Evolutionary conservation across 768 basidiomycete species (phyloP).

Genomic region (Collybiopsis luxurians): DNA sequence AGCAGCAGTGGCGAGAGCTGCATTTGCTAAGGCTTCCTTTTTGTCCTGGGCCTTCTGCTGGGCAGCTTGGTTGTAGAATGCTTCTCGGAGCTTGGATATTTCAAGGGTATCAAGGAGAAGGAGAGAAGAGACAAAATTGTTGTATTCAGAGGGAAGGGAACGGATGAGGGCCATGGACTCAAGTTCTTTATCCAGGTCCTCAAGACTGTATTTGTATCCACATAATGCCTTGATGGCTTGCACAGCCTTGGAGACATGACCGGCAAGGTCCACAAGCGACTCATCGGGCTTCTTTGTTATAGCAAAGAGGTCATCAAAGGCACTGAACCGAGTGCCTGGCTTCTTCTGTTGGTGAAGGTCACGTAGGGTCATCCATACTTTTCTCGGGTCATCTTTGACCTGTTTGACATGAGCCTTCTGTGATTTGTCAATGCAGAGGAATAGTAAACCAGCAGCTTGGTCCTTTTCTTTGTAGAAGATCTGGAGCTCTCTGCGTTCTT

Average conservation of each 20-base stretch:
- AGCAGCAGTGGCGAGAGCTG: not conserved
- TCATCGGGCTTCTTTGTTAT: slow-evolving; percentile 1
- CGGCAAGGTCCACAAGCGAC: not conserved
- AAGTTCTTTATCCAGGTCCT: not conserved
- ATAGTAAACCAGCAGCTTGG: not conserved
- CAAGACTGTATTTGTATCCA: not conserved
- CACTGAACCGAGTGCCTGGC: slow-evolving; percentile 1
- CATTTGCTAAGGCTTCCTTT: not conserved
- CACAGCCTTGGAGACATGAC: not conserved
- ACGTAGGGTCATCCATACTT: not conserved
- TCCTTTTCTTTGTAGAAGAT: not conserved
- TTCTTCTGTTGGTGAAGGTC: not conserved
- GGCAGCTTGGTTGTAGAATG: too few species aligned
- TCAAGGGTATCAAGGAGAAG: slow-evolving; percentile 7
- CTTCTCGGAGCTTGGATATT: slow-evolving; percentile 4
- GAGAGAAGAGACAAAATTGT: slow-evolving; percentile 11
- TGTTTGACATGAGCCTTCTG: slow-evolving; percentile 1
- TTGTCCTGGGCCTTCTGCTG: not conserved
- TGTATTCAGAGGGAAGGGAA: not conserved
- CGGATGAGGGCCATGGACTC: too few species aligned
- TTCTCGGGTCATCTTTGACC: not conserved
- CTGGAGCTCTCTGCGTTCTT: not conserved
- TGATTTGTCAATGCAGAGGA: not conserved
- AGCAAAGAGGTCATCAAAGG: not conserved
- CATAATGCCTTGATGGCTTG: not conserved